These are phyloP conservation scores for Pythium myriotylum DNA, from an alignment of 352 stramenopile genomes.

Conservation along the genomic window DNA sequence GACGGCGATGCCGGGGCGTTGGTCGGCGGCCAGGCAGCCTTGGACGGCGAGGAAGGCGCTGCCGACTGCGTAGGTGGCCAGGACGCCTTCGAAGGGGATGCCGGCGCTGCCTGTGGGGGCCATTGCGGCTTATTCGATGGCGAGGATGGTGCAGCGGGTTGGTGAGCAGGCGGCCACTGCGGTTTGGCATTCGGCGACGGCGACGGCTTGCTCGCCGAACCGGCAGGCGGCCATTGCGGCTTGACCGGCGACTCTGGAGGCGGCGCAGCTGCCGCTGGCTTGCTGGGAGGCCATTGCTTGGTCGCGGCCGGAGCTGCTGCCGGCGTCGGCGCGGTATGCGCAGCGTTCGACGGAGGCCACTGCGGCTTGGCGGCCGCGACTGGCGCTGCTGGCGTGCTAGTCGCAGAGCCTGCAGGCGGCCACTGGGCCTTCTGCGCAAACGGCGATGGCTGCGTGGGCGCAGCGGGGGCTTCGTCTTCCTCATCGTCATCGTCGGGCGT, in stretches of 20 bases:
- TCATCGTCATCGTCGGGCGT: constrained; percentile 18
- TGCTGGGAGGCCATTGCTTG: constrained; percentile 24
- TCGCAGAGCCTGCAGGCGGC: constrained; percentile 30
- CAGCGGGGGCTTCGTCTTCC: constrained; percentile 4
- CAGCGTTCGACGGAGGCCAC: constrained; percentile 27
- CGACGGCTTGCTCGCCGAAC: not conserved
- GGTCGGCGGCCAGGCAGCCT: constrained; percentile 48
- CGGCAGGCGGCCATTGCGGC: constrained; percentile 42
- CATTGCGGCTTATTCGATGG: constrained; percentile 41
- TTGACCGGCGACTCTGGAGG: constrained; percentile 27
- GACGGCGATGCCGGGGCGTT: constrained; percentile 12
- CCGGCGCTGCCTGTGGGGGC: constrained; percentile 26
- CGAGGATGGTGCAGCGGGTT: constrained; percentile 1
- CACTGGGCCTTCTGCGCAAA: constrained; percentile 64
- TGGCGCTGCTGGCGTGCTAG: constrained; percentile 14
- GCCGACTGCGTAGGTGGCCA: constrained; percentile 26
- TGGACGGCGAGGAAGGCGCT: constrained; percentile 21
- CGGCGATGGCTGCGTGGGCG: constrained; percentile 19
- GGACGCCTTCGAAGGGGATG: constrained; percentile 34
- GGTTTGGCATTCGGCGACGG: constrained; percentile 3
- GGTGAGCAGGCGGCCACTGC: constrained; percentile 27
- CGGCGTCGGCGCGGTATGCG: constrained; percentile 5
- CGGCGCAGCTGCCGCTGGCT: constrained; percentile 16
- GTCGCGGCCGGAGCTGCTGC: not conserved
- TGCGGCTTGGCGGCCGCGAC: constrained; percentile 32